Evolutionary conservation across 2,329 filamentous ascomycete genomes (phyloP).

Genomic region (Pyrenophora teres): DNA sequence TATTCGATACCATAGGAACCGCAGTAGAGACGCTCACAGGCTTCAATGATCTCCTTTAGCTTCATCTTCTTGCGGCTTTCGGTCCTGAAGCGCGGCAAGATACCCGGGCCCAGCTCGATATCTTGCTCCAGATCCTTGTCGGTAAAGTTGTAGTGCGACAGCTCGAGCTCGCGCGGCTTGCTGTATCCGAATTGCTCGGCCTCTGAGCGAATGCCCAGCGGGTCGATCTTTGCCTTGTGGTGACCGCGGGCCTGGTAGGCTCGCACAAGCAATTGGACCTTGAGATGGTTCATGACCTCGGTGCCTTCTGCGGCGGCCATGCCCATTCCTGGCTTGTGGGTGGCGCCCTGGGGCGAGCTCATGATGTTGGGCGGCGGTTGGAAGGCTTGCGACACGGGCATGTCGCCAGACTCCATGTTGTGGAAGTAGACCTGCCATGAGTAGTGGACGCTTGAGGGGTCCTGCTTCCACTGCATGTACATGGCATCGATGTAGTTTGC

Average conservation of each 20-base stretch:
- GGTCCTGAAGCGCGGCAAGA: slow-evolving; percentile 89
- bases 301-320: slow-evolving; percentile 70
- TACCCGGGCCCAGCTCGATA: slow-evolving; percentile 90
- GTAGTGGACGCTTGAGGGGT: slow-evolving; percentile 90
- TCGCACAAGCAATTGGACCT: slow-evolving; percentile 94
- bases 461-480: slow-evolving; percentile 97
- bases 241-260: slow-evolving; percentile 98
- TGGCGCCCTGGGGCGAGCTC: slow-evolving; percentile 74
- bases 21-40: slow-evolving; percentile 95
- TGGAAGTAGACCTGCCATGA: slow-evolving; percentile 99
- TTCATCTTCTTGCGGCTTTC: slow-evolving; percentile 94
- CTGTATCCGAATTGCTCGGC: slow-evolving; percentile 81
- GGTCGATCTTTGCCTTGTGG: slow-evolving; percentile 97
- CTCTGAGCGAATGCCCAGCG: slow-evolving; percentile 88
- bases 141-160: slow-evolving; percentile 93
- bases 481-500: slow-evolving; percentile 99
- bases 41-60: slow-evolving; percentile 86
- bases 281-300: slow-evolving; percentile 93
- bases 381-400: slow-evolving; percentile 97
- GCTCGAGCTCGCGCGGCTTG: slow-evolving; percentile 88
- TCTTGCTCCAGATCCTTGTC: slow-evolving; percentile 93
- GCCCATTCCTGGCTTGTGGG: slow-evolving; percentile 71
- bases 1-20: slow-evolving; percentile 98
- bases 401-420: slow-evolving; percentile 98
- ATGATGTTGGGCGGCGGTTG: slow-evolving; percentile 92